Evolutionary conservation across 305 asterid genomes (phyloP).

Genomic region (Rubia balearica): DNA sequence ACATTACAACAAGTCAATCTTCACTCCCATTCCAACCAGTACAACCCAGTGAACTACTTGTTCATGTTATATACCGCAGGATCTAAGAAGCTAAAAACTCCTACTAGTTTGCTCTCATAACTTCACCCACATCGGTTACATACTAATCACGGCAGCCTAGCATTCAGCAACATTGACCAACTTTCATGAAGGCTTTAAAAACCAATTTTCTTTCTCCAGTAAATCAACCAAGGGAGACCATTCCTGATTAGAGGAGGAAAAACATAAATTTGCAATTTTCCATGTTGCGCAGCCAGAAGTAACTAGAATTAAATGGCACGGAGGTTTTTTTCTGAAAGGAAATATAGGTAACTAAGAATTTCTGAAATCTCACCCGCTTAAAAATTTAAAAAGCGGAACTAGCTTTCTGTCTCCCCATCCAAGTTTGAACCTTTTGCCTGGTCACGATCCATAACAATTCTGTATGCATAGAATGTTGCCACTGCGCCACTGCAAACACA

Average conservation of each 20-base stretch:
- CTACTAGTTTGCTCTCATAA: background rate
- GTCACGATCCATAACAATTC: conserved; percentile 51
- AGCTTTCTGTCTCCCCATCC: conserved; percentile 35
- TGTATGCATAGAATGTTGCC: conserved; percentile 63
- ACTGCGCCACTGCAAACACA: conserved; percentile 68
- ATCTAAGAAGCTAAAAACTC: background rate
- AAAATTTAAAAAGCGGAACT: conserved; percentile 20
- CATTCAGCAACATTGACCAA: background rate
- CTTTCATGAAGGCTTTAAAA: background rate
- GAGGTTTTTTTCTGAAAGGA: too few relatives aligned
- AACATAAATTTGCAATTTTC: background rate
- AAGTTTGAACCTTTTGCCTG: conserved; percentile 37
- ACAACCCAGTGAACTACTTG: too few relatives aligned
- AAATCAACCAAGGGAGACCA: background rate
- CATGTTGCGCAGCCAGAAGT: background rate
- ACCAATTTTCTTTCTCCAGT: background rate
- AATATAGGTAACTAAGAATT: background rate
- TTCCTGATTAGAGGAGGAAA: background rate
- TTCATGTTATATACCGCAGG: background rate
- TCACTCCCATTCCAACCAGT: too few relatives aligned
- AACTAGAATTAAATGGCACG: background rate
- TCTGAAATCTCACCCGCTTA: conserved; percentile 12
- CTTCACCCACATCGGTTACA: background rate
- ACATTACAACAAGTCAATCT: background rate
- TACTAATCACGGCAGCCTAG: background rate